Conservation (phyloP, 441 rosid species). For the Manihot esculenta region DNA sequence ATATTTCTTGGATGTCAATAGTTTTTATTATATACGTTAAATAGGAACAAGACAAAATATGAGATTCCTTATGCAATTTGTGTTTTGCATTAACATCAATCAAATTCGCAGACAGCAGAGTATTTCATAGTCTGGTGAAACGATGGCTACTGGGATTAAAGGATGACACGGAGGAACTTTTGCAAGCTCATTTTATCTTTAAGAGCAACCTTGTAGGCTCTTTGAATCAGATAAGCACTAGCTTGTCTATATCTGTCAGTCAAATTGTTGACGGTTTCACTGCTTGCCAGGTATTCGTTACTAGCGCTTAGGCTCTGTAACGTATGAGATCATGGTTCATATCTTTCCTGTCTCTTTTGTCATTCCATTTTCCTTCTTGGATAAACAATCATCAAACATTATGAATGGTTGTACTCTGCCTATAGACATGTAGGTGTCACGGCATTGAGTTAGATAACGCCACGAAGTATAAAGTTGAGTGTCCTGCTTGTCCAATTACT, state of each 20-base stretch:
- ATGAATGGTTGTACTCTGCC: conserved; percentile 18
- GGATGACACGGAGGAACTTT: conserved; percentile 69
- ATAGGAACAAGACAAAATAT: not conserved
- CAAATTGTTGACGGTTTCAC: conserved; percentile 60
- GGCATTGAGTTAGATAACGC: conserved; percentile 43
- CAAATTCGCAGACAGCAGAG: conserved; percentile 50
- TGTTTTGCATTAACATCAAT: conserved; percentile 14
- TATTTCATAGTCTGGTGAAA: conserved; percentile 65
- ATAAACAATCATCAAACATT: not conserved
- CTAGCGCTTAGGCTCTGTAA: not conserved
- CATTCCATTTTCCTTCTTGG: not conserved
- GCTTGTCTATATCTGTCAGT: conserved; percentile 45
- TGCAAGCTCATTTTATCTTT: conserved; percentile 66
- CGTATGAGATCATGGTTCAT: not conserved
- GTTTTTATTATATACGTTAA: not conserved
- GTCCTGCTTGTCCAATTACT: conserved; percentile 53
- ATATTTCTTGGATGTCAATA: not conserved
- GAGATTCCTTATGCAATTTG: not conserved
- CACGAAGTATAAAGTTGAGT: conserved; percentile 32
- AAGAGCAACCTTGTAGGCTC: conserved; percentile 52
- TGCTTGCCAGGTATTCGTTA: conserved; percentile 53
- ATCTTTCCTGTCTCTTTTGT: not conserved
- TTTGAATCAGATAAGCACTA: conserved; percentile 66
- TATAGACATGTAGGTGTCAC: conserved; percentile 82
- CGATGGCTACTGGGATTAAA: conserved; percentile 74